Conservation (phyloP, 2,329 filamentous ascomycete genomes). For the Microcyclospora tardicrescens region DNA sequence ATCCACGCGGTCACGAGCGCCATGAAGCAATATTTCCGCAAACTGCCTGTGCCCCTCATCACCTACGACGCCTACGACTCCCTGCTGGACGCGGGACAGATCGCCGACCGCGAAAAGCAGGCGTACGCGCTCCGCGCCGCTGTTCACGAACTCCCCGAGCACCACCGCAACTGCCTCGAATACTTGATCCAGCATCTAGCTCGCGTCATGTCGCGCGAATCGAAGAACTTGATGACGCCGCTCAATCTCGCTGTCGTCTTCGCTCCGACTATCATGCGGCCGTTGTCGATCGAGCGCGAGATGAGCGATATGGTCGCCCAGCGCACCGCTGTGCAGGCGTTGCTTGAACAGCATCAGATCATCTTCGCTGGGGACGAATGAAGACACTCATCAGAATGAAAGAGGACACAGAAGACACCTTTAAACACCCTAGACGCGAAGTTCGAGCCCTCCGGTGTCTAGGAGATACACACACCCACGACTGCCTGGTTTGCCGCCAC, state of each 20-base stretch:
- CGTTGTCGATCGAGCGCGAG: slow-evolving; percentile 76
- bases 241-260: slow-evolving; percentile 96
- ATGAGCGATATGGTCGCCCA: slow-evolving; percentile 94
- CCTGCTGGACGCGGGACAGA: slow-evolving; percentile 58
- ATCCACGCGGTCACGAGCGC: slow-evolving; percentile 94
- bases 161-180: slow-evolving; percentile 79
- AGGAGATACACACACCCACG: too few species aligned
- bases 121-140: slow-evolving; percentile 59
- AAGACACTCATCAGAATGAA: too few species aligned
- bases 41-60: slow-evolving; percentile 75
- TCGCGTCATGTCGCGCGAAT: slow-evolving; percentile 69
- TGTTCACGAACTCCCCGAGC: slow-evolving; percentile 64
- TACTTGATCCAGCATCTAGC: slow-evolving; percentile 90
- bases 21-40: slow-evolving; percentile 94
- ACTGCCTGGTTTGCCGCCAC: too few species aligned
- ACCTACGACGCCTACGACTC: slow-evolving; percentile 88
- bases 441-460: too few species aligned
- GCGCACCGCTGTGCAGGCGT: slow-evolving; percentile 80
- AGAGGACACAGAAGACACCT: too few species aligned
- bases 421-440: too few species aligned
- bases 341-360: slow-evolving; percentile 49
- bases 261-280: slow-evolving; percentile 92
- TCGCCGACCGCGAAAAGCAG: slow-evolving; percentile 52
- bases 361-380: slow-evolving; percentile 2
- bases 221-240: slow-evolving; percentile 89